A percentile compares a stretch with the other conserved stretches of the same genome.
These are phyloP conservation scores for Nemania sp. DNA, from an alignment of 2,329 filamentous ascomycete genomes.

Conservation along the genomic window DNA sequence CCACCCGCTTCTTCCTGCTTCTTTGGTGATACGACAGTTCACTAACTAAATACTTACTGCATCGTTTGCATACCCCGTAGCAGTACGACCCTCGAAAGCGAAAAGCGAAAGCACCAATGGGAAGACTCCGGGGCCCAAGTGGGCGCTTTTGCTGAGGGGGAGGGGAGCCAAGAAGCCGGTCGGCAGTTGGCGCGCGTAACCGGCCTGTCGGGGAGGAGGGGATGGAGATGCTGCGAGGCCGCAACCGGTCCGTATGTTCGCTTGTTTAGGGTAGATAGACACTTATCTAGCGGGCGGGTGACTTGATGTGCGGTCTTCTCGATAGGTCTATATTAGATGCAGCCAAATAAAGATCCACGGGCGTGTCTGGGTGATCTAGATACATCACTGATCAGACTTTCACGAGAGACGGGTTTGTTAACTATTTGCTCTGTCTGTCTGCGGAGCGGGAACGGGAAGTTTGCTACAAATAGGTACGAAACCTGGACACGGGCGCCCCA, in stretches of 20 bases:
- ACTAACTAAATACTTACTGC: too few species aligned
- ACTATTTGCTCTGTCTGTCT: not conserved
- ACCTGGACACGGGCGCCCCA: too few species aligned
- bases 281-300: not conserved
- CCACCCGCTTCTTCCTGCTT: not conserved
- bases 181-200: slow-evolving; percentile 1
- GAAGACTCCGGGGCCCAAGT: too few species aligned
- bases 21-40: slow-evolving; percentile 14
- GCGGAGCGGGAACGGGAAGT: not conserved
- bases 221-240: too few species aligned
- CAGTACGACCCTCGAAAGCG: too few species aligned
- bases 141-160: not conserved
- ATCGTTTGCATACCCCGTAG: slow-evolving; percentile 13
- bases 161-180: slow-evolving; percentile 5
- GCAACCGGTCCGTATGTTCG: slow-evolving; percentile 4
- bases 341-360: not conserved
- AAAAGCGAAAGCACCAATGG: slow-evolving; percentile 6
- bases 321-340: too few species aligned
- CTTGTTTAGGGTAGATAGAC: too few species aligned
- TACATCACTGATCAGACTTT: too few species aligned
- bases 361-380: too few species aligned
- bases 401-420: too few species aligned
- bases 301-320: not conserved
- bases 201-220: slow-evolving; percentile 2
- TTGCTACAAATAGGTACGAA: not conserved